Evolutionary conservation across 106 monocot species (phyloP).

Genomic region (Platanthera zijinensis): DNA sequence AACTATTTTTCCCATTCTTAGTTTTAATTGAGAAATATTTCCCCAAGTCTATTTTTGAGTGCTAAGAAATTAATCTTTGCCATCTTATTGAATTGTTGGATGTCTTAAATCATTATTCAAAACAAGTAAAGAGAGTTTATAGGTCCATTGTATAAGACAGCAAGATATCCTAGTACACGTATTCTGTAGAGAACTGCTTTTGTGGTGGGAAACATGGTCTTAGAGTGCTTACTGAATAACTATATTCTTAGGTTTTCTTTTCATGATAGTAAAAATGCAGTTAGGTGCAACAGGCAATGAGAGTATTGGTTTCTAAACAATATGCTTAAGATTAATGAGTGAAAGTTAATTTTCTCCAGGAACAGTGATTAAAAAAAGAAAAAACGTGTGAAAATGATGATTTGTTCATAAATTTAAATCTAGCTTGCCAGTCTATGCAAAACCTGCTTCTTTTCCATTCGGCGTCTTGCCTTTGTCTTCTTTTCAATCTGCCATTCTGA

Average conservation of each 20-base stretch:
- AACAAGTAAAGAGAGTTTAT: too few species aligned
- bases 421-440: not conserved
- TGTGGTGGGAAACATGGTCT: not conserved
- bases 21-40: too few species aligned
- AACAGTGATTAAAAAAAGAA: slow-evolving; percentile 3
- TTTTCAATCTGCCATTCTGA: slow-evolving; percentile 24
- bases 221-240: not conserved
- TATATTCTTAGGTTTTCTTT: not conserved
- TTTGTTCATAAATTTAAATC: not conserved
- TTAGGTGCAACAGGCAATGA: not conserved
- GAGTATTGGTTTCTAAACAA: not conserved
- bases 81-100: too few species aligned
- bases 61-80: too few species aligned
- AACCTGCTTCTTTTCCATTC: slow-evolving; percentile 19
- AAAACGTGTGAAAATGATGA: not conserved
- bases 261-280: not conserved
- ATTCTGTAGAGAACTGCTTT: not conserved
- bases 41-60: too few species aligned
- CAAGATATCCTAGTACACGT: too few species aligned
- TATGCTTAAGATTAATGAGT: not conserved
- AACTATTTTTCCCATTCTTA: too few species aligned
- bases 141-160: too few species aligned
- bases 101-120: too few species aligned
- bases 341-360: not conserved
- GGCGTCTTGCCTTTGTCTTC: slow-evolving; percentile 15